A percentile compares a stretch with the other conserved stretches of the same genome.
Evolutionary conservation across 768 basidiomycete species (phyloP).

Genomic region (Auriscalpium microsporum): DNA sequence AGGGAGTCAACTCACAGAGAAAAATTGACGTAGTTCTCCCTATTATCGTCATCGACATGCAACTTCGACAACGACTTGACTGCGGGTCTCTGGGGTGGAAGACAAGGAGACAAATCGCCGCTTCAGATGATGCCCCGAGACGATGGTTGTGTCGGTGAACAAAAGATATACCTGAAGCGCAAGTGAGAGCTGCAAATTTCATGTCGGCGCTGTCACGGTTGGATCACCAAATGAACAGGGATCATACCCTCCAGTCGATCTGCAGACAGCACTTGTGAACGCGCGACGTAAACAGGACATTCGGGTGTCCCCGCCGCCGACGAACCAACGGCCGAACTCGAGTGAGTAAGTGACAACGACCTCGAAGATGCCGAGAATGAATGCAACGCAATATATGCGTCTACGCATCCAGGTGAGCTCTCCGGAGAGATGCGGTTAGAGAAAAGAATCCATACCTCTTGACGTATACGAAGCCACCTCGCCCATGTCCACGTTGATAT

Average conservation of each 20-base stretch:
- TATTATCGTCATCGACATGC: too few relatives aligned
- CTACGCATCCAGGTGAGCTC: conserved; percentile 10
- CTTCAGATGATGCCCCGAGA: too few relatives aligned
- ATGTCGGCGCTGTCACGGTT: neutral
- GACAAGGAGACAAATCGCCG: too few relatives aligned
- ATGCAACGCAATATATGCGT: conserved; percentile 36
- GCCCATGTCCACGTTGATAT: neutral
- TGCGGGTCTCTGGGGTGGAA: too few relatives aligned
- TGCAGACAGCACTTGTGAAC: neutral
- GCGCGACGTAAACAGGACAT: conserved; percentile 12
- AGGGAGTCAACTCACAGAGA: too few relatives aligned
- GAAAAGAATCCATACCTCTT: conserved; percentile 18
- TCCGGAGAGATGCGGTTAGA: neutral
- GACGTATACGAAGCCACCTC: conserved; percentile 38
- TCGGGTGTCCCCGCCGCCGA: conserved; percentile 34
- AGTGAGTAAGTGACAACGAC: conserved; percentile 40
- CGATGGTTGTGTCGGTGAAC: too few relatives aligned
- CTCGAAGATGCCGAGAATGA: conserved; percentile 24
- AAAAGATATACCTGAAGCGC: conserved; percentile 27
- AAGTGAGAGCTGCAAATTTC: conserved; percentile 28
- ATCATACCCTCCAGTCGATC: neutral
- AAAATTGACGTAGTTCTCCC: too few relatives aligned
- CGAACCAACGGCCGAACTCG: conserved; percentile 36
- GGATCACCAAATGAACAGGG: neutral
- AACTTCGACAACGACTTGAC: too few relatives aligned